Base-by-base conservation (phyloP, 805 yeast genomes). In the Yamadazyma sp. region DNA sequence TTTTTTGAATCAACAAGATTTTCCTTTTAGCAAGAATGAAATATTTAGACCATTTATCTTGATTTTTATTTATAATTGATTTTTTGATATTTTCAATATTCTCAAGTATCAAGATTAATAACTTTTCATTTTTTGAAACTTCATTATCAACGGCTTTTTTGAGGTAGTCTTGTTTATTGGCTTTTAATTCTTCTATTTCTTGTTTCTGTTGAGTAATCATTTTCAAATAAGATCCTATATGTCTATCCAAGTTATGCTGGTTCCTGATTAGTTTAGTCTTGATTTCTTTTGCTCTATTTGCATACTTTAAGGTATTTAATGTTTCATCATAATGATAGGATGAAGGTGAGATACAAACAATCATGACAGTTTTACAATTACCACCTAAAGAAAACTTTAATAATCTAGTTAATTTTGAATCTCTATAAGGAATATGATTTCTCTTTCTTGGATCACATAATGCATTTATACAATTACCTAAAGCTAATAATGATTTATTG, bases 391-490 rank as follows among this genome's bases (percentile, higher is more conserved):
- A 88, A 53, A 86, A 87, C 54, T 89, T 87, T 37, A 91, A 70
- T 32, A 91, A 65, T 45, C 98, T 64, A 0, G 98, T 91, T 35
- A 91, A 67, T 50, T 89, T 89, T 6, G 95, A 86, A 55, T 91
- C 95, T 48, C 98, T 64, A 57, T 86, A 91, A 0, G 98, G 98
- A 8, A 91, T 76, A 61, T 88, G 96, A 48, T 75, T 70, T 40
- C 76, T 62, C 33, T 75, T 65, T 38, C 80, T 70, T 4, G 78
- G 76, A 45, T 82, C 88, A 60, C 96, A 86, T 27, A 89, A 65
- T 1, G 97, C 96, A 57, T 87, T 88, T 43, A 91, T 89, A 58
- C 97, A 91, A 52, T 88, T 89, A 0, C 97, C 98, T 30, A 91
- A 68, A 0, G 98, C 96, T 31, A 91, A 60, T 29, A 91, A 65